Conservation (phyloP, 169 alveolate species). For the Eimeria zaria region DNA sequence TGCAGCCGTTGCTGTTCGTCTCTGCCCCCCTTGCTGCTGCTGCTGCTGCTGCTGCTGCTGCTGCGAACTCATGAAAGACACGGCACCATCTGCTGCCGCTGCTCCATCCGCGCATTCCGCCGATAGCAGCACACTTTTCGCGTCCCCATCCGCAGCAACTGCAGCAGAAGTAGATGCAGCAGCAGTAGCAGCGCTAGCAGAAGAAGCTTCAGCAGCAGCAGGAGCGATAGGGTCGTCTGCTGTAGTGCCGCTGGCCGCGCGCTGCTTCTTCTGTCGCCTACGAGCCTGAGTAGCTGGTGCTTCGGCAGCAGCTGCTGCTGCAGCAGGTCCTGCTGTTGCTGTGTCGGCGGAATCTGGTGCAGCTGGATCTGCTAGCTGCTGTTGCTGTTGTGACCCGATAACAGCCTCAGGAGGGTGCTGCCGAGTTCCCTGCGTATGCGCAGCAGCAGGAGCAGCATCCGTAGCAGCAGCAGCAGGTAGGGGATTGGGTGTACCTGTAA, state of each 20-base stretch:
- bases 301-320: slow-evolving; percentile 26
- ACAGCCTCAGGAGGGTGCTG: background rate
- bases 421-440: background rate
- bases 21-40: slow-evolving; percentile 27
- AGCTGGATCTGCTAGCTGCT: background rate
- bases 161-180: background rate
- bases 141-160: background rate
- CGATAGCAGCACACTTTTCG: background rate
- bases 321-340: too few relatives aligned
- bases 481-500: slow-evolving; percentile 9
- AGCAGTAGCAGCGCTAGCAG: background rate
- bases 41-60: background rate
- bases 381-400: background rate
- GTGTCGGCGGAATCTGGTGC: background rate
- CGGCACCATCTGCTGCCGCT: background rate
- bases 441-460: slow-evolving; percentile 3
- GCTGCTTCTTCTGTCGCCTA: slow-evolving; percentile 44
- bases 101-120: background rate
- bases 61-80: background rate
- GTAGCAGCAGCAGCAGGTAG: background rate
- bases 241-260: background rate
- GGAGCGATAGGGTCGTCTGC: background rate
- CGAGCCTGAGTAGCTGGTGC: background rate
- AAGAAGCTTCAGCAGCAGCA: background rate
- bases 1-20: slow-evolving; percentile 36